phyloP scores from a whole-genome alignment of 805 yeast genomes.

The Wickerhamomyces canadensis region DNA sequence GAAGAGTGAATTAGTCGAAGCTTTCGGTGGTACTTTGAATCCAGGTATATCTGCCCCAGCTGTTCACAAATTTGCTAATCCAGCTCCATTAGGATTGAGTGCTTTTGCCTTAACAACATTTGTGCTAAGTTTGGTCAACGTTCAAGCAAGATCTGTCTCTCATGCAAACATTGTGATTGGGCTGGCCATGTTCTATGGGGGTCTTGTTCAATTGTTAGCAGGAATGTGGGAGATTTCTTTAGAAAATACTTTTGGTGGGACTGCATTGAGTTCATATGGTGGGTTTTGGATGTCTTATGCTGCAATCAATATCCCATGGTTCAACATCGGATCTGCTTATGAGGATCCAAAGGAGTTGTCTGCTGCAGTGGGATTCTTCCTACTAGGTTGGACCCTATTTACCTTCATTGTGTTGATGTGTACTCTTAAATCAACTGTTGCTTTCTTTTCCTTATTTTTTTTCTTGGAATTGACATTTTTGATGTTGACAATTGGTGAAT shows the following conservation, averaged over 20 bases:
- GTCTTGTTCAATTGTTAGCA: constrained; percentile 51
- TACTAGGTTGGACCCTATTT: constrained; percentile 60
- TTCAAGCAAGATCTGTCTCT: constrained; percentile 46
- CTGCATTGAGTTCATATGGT: constrained; percentile 58
- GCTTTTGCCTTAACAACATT: constrained; percentile 63
- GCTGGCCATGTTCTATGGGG: constrained; percentile 59
- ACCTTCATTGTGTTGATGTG: constrained; percentile 47
- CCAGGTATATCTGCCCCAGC: constrained; percentile 64
- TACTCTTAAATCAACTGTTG: constrained; percentile 60
- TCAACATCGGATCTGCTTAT: constrained; percentile 56
- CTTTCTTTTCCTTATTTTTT: constrained; percentile 54
- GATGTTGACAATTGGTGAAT: constrained; percentile 46
- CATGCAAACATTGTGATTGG: constrained; percentile 52
- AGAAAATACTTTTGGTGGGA: constrained; percentile 65
- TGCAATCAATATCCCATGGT: constrained; percentile 52
- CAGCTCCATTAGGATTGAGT: constrained; percentile 58
- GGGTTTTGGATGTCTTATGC: constrained; percentile 68
- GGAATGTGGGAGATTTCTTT: constrained; percentile 63
- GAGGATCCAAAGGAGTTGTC: constrained; percentile 30
- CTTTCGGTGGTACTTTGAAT: constrained; percentile 80
- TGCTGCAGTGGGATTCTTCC: constrained; percentile 53
- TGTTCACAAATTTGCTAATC: constrained; percentile 54
- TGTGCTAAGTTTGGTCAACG: constrained; percentile 50
- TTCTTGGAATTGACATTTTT: constrained; percentile 49
- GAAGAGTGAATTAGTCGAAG: constrained; percentile 51